These are phyloP conservation scores for Cytospora chrysosperma DNA, from an alignment of 2,329 filamentous ascomycete genomes.

Conservation along the genomic window DNA sequence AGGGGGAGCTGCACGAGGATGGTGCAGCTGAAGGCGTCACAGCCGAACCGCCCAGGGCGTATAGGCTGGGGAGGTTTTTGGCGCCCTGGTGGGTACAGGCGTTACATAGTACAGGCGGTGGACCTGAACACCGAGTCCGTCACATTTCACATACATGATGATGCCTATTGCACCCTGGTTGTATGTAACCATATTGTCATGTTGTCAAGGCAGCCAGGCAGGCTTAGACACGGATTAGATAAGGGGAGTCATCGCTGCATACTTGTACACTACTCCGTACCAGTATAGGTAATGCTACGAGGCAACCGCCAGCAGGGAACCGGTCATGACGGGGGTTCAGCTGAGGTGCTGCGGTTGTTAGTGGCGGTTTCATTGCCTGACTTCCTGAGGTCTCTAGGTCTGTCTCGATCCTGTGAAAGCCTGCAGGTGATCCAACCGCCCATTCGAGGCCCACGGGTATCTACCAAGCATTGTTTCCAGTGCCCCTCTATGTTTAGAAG, in stretches of 20 bases:
- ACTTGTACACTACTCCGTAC: too few relatives aligned
- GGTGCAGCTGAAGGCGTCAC: constrained; percentile 16
- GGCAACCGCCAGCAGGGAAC: not conserved
- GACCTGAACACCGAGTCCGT: not conserved
- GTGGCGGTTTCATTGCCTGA: too few relatives aligned
- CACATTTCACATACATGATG: not conserved
- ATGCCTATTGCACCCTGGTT: not conserved
- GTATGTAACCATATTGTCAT: not conserved
- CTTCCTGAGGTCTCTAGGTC: not conserved
- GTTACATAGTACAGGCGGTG: not conserved
- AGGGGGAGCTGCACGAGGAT: constrained; percentile 16
- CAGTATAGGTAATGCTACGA: too few relatives aligned
- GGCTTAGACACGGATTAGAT: not conserved
- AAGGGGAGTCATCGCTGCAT: not conserved
- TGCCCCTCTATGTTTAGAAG: constrained; percentile 12
- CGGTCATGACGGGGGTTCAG: not conserved
- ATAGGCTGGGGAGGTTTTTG: not conserved
- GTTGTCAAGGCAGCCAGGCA: not conserved
- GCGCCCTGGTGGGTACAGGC: constrained; percentile 7
- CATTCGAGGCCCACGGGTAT: not conserved
- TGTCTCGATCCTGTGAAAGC: constrained; percentile 2
- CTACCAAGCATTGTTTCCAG: not conserved
- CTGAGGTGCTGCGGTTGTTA: too few relatives aligned
- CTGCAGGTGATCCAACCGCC: constrained; percentile 2
- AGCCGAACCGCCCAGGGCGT: not conserved